phyloP scores from a whole-genome alignment of 2,329 filamentous ascomycete species.

The Raffaelea albimanens region DNA sequence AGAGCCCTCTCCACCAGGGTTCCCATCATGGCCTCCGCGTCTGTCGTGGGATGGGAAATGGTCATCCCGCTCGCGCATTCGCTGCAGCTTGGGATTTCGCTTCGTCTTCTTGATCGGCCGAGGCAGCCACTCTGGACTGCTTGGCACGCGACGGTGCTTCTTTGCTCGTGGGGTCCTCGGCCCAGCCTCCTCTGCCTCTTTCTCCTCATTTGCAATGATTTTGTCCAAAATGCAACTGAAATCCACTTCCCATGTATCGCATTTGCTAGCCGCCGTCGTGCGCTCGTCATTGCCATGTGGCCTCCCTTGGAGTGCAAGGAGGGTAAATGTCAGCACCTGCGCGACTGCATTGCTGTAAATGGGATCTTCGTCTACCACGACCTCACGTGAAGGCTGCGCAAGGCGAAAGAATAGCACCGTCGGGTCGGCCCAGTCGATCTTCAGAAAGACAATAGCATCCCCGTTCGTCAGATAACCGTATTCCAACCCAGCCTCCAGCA shows the following conservation, averaged over 20 bases:
- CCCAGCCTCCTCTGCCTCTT: neutral
- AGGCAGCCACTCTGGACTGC: conserved; percentile 6
- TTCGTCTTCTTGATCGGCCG: neutral
- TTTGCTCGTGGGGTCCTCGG: neutral
- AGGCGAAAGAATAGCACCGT: conserved; percentile 22
- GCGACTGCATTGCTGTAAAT: conserved; percentile 17
- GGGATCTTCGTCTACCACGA: conserved; percentile 14
- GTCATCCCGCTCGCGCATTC: neutral
- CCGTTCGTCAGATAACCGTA: conserved; percentile 33
- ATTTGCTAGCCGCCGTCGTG: neutral
- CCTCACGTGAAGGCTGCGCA: conserved; percentile 18
- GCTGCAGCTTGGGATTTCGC: neutral
- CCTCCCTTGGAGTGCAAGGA: conserved; percentile 16
- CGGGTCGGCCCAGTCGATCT: conserved; percentile 15
- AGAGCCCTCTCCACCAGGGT: neutral
- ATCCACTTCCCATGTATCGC: conserved; percentile 2
- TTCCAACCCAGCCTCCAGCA: conserved; percentile 33
- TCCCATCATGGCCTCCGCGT: neutral
- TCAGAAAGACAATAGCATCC: conserved; percentile 34
- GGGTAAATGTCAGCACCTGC: conserved; percentile 21
- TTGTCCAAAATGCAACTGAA: neutral
- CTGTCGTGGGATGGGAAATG: neutral
- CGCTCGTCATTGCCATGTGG: conserved; percentile 15
- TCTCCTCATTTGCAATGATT: neutral
- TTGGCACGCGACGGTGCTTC: conserved; percentile 7